Evolutionary conservation across 345 rosid genomes (phyloP).

Genomic region (Rhizophora mangle): DNA sequence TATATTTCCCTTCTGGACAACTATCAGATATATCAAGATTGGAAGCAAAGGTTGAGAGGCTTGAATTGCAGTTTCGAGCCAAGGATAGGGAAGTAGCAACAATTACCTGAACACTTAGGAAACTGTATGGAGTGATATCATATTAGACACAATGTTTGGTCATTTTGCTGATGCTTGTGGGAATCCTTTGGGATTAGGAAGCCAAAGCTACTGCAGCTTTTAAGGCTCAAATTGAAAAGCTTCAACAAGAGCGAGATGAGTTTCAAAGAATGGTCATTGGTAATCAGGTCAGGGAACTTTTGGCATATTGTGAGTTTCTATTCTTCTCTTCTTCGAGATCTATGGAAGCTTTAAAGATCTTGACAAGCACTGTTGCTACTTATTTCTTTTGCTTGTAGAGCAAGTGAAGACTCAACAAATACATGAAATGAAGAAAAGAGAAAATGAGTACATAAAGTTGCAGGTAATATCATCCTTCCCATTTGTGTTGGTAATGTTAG

Average conservation of each 20-base stretch:
- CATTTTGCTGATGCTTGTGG: slow-evolving; percentile 12
- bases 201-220: slow-evolving; percentile 83
- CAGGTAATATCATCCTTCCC: slow-evolving; percentile 45
- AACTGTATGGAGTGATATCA: slow-evolving; percentile 2
- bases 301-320: not conserved
- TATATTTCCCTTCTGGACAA: slow-evolving; percentile 34
- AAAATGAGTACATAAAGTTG: slow-evolving; percentile 92
- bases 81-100: slow-evolving; percentile 96
- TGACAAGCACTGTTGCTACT: slow-evolving; percentile 12
- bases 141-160: slow-evolving; percentile 12
- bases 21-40: slow-evolving; percentile 78
- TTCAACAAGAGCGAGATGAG: slow-evolving; percentile 93
- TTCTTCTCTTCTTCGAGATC: not conserved
- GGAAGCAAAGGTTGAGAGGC: slow-evolving; percentile 91
- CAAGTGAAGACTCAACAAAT: slow-evolving; percentile 97
- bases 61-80: slow-evolving; percentile 72
- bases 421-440: slow-evolving; percentile 96
- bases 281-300: slow-evolving; percentile 60
- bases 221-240: slow-evolving; percentile 84
- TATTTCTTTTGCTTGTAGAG: slow-evolving; percentile 40
- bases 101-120: slow-evolving; percentile 73
- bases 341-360: slow-evolving; percentile 2
- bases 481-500: not conserved
- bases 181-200: slow-evolving; percentile 45
- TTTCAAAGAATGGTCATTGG: slow-evolving; percentile 97